These are phyloP conservation scores for Stenogyne calaminthoides DNA, from an alignment of 305 asterid species.

Conservation along the genomic window DNA sequence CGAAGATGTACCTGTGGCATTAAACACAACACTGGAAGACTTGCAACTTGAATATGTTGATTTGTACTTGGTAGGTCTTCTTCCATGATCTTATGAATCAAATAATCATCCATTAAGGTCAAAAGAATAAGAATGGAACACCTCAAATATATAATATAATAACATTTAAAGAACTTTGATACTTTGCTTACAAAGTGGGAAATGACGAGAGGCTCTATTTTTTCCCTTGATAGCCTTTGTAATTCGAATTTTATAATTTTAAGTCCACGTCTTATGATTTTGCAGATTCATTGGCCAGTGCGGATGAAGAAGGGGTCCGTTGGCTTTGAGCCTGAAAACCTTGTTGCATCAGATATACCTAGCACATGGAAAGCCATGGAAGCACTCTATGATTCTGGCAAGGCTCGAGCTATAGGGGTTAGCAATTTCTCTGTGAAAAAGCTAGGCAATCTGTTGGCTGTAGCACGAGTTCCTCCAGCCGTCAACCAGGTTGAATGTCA, in stretches of 20 bases:
- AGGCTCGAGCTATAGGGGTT: constrained; percentile 82
- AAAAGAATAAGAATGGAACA: background rate
- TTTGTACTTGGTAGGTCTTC: constrained; percentile 53
- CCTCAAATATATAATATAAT: background rate
- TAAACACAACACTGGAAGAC: constrained; percentile 56
- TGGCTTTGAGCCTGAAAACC: constrained; percentile 56
- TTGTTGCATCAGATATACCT: constrained; percentile 60
- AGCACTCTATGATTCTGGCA: constrained; percentile 64
- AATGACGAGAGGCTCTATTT: background rate
- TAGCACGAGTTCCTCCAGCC: constrained; percentile 84
- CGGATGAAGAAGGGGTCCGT: constrained; percentile 53
- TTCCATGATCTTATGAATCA: constrained; percentile 14
- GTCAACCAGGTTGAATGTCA: constrained; percentile 91
- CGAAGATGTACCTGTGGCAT: constrained; percentile 68
- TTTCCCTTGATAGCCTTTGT: background rate
- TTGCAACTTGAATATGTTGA: constrained; percentile 76
- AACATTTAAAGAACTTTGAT: background rate
- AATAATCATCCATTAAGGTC: background rate
- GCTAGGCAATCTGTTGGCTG: constrained; percentile 59
- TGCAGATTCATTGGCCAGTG: constrained; percentile 91
- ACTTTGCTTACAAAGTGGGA: background rate
- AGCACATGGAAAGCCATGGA: constrained; percentile 91
- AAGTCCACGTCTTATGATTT: background rate
- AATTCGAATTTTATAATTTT: background rate
- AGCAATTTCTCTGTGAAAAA: constrained; percentile 83